A percentile compares a stretch with the other conserved stretches of the same genome.
Conservation (phyloP, 192 early-diverging fungal genomes). For the Coemansia aciculifera region DNA sequence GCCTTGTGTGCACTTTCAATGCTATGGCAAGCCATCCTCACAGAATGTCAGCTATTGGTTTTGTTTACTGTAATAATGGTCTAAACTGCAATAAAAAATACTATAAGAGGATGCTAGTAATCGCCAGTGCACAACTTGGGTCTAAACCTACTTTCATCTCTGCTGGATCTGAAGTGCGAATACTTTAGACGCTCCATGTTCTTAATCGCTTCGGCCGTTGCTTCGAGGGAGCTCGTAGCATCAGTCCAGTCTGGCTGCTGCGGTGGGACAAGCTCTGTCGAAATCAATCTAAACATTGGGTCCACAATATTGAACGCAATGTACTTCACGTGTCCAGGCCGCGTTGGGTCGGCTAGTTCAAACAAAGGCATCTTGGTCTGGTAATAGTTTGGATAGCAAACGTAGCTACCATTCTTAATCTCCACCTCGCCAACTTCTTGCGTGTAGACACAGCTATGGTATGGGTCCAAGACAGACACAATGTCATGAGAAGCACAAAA, state of each 20-base stretch:
- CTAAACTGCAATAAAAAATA: too few species aligned
- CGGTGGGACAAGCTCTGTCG: neutral
- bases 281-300: neutral
- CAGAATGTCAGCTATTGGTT: too few species aligned
- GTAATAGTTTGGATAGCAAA: neutral
- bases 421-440: neutral
- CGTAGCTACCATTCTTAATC: neutral
- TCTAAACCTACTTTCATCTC: too few species aligned
- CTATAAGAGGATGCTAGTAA: too few species aligned
- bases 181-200: too few species aligned
- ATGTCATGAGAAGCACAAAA: neutral
- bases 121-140: too few species aligned
- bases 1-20: too few species aligned
- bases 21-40: too few species aligned
- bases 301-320: conserved; percentile 1
- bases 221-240: neutral
- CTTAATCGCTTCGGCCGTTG: too few species aligned
- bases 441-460: neutral
- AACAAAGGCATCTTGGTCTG: conserved; percentile 5
- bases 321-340: neutral
- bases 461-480: neutral
- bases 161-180: too few species aligned
- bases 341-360: neutral
- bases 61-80: too few species aligned
- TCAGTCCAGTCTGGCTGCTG: neutral